Base-by-base conservation (phyloP, 1,284 basidiomycete species). In the Ustilago hordei region DNA sequence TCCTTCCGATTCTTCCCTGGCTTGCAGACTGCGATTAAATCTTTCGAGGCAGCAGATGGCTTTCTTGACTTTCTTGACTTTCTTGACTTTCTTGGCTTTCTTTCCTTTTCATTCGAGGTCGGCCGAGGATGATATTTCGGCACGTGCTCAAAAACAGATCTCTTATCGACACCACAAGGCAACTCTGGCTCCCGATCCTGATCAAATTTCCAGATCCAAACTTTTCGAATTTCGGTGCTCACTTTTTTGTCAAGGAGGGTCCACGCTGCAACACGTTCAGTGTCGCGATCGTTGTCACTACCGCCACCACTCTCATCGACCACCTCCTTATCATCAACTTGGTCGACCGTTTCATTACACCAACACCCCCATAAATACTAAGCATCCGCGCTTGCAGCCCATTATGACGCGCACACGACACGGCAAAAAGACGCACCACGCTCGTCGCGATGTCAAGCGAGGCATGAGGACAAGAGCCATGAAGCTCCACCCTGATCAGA, bases 401-500 rank as follows among this genome's bases (percentile, higher is more conserved):
- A 72, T 6, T n/a, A 84, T 84, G 83, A 79, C 78, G 19, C 80
- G 81, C 47, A 75, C 83, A 59, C 62, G 78, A 63, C 84, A 84
- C 64, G 72, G 70, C 57, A 85, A 85, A 73, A 79, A 83, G 48
- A 85, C 71, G 6, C 84, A 86, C 57, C 84, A 86, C 72, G 84
- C 79, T 17, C 78, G 84, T 17, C 68, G 84, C 48, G 84, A 85
- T 68, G 75, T 86, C 50, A 84, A 82, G 48, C 78, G 84, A 23
- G 82, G 74, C 43, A 81, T 83, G 59, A 75, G 85, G 32, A 85
- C 85, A 31, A 77, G 85, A 38, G 84, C 84, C n/a, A 75, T 83
- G 23, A 84, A 79, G 57, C 81, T 86, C 8, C 84, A 86, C 41
- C 68, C 76, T 7, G 85, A 86, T 56, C 85, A 86, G 63, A 79